Conservation (phyloP, 2,329 filamentous ascomycete genomes). For the Ophiostoma ulmi region DNA sequence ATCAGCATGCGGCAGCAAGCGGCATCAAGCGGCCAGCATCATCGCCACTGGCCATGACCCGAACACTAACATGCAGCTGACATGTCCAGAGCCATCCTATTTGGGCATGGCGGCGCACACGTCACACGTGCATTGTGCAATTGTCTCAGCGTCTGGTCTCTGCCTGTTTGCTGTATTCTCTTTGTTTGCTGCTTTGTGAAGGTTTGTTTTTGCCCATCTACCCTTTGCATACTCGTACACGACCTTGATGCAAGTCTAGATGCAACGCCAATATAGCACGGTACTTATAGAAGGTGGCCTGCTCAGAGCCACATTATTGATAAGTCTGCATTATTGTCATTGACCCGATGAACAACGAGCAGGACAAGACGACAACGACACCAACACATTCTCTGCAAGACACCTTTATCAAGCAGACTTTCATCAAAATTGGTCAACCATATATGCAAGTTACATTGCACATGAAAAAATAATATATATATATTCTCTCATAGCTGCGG, state of each 20-base stretch:
- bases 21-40: neutral
- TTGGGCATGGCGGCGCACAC: conserved; percentile 6
- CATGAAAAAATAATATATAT: too few relatives aligned
- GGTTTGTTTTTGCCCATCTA: neutral
- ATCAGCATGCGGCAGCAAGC: neutral
- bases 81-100: neutral
- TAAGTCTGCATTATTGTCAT: neutral
- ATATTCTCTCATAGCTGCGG: neutral
- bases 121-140: neutral
- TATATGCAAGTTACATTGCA: neutral
- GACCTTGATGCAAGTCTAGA: neutral
- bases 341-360: neutral
- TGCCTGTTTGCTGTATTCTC: neutral
- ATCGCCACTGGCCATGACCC: neutral
- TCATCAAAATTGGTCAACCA: neutral
- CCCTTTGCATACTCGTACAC: neutral
- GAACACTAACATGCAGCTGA: neutral
- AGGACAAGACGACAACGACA: neutral
- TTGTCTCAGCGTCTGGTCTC: neutral
- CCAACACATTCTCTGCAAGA: too few relatives aligned
- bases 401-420: neutral
- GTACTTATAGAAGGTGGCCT: neutral
- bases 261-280: neutral
- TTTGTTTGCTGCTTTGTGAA: neutral
- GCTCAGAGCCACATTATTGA: neutral